A percentile compares a stretch with the other conserved stretches of the same genome.
Conservation (phyloP, 1,284 basidiomycete genomes). For the Boletellus deceptivus region DNA sequence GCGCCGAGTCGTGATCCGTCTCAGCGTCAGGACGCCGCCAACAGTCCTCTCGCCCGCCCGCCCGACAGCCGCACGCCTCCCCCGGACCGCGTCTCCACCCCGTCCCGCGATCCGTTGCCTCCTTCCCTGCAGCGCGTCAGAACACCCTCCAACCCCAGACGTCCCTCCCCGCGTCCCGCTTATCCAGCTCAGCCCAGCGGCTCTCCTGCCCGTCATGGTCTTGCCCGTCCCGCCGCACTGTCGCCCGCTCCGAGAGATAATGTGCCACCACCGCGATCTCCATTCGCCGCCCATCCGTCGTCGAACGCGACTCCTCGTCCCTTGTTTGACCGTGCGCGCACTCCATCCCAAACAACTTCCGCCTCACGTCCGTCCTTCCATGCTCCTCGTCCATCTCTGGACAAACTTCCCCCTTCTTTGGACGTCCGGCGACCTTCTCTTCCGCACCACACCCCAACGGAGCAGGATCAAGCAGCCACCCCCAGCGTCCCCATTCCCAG, state of each 20-base stretch:
- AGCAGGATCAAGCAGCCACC: slow-evolving; percentile 2
- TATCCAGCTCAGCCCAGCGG: slow-evolving; percentile 19
- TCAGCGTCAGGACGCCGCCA: too few species aligned
- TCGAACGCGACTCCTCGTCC: slow-evolving; percentile 17
- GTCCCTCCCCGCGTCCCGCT: slow-evolving; percentile 3
- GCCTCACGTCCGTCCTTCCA: slow-evolving; percentile 16
- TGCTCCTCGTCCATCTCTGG: slow-evolving; percentile 13
- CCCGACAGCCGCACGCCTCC: slow-evolving; percentile 3
- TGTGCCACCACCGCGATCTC: slow-evolving; percentile 6
- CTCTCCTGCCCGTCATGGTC: slow-evolving; percentile 4
- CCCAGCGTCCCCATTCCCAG: slow-evolving; percentile 1
- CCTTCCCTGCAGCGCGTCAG: slow-evolving; percentile 15
- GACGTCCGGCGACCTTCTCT: slow-evolving; percentile 17
- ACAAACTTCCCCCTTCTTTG: slow-evolving; percentile 12
- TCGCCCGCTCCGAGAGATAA: slow-evolving; percentile 17
- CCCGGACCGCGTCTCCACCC: slow-evolving; percentile 18
- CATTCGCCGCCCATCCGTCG: slow-evolving; percentile 4
- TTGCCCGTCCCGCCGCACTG: slow-evolving; percentile 14
- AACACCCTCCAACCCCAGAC: slow-evolving; percentile 18
- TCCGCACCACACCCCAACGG: slow-evolving; percentile 10
- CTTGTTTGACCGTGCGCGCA: slow-evolving; percentile 17
- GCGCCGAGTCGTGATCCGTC: slow-evolving; percentile 27
- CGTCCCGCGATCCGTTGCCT: slow-evolving; percentile 19
- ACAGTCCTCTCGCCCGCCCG: slow-evolving; percentile 1
- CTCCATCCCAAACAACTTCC: slow-evolving; percentile 13